Evolutionary conservation across 2,329 filamentous ascomycete species (phyloP), one percentile per base, ranked within the genome.

Genomic region (Sarocladiaceae sp.): DNA sequence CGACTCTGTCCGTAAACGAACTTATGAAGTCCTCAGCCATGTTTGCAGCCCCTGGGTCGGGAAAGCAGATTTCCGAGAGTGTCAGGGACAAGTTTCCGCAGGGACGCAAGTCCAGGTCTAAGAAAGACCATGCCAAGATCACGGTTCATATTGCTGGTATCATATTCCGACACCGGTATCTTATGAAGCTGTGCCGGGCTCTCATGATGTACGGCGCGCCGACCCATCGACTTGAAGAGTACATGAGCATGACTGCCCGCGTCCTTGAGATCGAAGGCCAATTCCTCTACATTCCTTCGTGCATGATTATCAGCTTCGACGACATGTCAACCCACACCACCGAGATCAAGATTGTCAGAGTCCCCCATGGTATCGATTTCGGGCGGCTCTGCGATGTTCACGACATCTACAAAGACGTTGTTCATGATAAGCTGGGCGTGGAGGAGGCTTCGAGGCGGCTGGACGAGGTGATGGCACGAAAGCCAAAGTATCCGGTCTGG

Each of bases 251-350:
- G 85, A 89, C 86, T 7, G 83, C 90, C 1, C 77, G 86, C n/a
- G 86, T 93, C 2, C 74, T 96, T 29, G 86, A 90, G 61, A 90
- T 95, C 13, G 85, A 95, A 51, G 85, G 84, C 5, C 88, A 95
- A 55, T 95, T 93, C 54, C 68, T 95, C 18, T 96, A 95, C 59
- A 79, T 95, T 23, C 89, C 90, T 0, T 87, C 87, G 0, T 94
- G 87, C 57, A 96, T 96, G 90, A 86, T 96, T 46, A 85, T 95
- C 58, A 91, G 88, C 4, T 95, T 96, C 57, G 89, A 86, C 56
- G 86, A 91, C 50, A 70, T 66, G 50, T 64, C 66, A 1, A 87
- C 84, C 0, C 84, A 89, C 56, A 89, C 85, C 0, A 83, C 83
- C n/a, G 84, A 88, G 58, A 84, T 89, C 49, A 86, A 87, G 64